Evolutionary conservation across 352 stramenopile genomes (phyloP).

Genomic region (Phytophthora aleatoria): DNA sequence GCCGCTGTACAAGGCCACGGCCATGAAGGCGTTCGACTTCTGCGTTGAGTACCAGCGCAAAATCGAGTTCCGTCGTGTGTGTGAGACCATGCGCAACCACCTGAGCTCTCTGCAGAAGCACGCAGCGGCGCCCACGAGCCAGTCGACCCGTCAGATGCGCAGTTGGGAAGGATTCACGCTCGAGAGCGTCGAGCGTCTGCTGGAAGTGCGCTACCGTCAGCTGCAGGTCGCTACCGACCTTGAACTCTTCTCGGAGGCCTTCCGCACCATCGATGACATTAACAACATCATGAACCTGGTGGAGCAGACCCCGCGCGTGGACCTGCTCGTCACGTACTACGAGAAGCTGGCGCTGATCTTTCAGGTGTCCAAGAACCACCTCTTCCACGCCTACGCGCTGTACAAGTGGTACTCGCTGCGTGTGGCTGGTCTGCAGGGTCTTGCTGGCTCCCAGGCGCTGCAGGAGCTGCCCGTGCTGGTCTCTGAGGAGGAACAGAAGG

Average conservation of each 20-base stretch:
- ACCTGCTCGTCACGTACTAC: constrained; percentile 98
- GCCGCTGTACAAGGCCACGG: constrained; percentile 77
- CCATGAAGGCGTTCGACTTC: constrained; percentile 84
- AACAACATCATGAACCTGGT: constrained; percentile 96
- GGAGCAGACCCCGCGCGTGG: constrained; percentile 90
- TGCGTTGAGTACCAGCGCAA: constrained; percentile 90
- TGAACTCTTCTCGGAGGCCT: constrained; percentile 97
- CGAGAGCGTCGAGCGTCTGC: constrained; percentile 95
- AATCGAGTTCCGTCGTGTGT: constrained; percentile 97
- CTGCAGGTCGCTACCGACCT: constrained; percentile 95
- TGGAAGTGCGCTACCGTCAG: constrained; percentile 97
- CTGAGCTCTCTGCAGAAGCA: constrained; percentile 95
- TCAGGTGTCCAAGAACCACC: constrained; percentile 95
- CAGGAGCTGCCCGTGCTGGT: constrained; percentile 57
- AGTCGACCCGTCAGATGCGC: constrained; percentile 86
- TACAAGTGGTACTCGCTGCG: constrained; percentile 96
- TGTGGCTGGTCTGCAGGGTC: constrained; percentile 84
- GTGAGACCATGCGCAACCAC: constrained; percentile 97
- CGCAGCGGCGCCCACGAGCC: constrained; percentile 64
- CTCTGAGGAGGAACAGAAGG: constrained; percentile 72
- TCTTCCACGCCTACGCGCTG: constrained; percentile 97
- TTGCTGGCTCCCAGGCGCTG: constrained; percentile 48
- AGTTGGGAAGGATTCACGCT: constrained; percentile 97
- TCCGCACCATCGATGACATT: constrained; percentile 99
- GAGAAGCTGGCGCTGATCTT: constrained; percentile 98